Evolutionary conservation across 495 filamentous ascomycete genomes (phyloP), one percentile per base, ranked within the genome.

Genomic region (Staphylotrichum longicolle): DNA sequence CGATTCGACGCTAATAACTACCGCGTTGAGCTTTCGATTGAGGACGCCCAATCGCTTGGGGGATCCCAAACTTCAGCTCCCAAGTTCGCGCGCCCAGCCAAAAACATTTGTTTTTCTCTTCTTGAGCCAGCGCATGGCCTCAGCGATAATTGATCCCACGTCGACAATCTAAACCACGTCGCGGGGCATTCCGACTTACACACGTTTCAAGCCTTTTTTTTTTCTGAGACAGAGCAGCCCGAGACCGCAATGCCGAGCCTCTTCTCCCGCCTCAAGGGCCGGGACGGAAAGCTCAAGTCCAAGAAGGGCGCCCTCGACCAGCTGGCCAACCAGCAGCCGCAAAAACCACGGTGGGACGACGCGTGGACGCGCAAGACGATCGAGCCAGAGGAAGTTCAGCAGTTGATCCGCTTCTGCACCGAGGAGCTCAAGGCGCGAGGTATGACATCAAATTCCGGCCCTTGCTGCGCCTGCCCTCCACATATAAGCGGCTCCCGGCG

Each of bases 381-480:
- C 60, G 86, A 90, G 48, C 90, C 93, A 6, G 90, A 93, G 63
- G 95, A 98, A 74, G 86, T 98, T 37, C 88, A 93, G 66, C 90
- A 94, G 63, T 79, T 98, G 59, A 76, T 98, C 30, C 80, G 84
- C 66, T 87, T 84, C 52, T 98, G 91, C 76, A 93, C 92, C 20
- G 83, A 85, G 55, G 94, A 98, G 77, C 81, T 98, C 73, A 98
- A 98, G 78, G 86, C 88, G 61, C 84, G 92, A 91, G 94, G 94
- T 96, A 84, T 73, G 85, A 77, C 75, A 70, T 68, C 56, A 71
- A 74, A n/a, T 62, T 53, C 67, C 40, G 35, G 53, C 54, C 54
- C 63, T 27, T 61, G 60, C 66, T 68, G 68, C 58, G 54, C 54
- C 56, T 33, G 50, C 44, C 64, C 41, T 53, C 42, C 47, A 47